Evolutionary conservation across 1,139 yeast genomes (phyloP), one percentile per base, ranked within the genome.

Genomic region (Debaryomyces fabryi): DNA sequence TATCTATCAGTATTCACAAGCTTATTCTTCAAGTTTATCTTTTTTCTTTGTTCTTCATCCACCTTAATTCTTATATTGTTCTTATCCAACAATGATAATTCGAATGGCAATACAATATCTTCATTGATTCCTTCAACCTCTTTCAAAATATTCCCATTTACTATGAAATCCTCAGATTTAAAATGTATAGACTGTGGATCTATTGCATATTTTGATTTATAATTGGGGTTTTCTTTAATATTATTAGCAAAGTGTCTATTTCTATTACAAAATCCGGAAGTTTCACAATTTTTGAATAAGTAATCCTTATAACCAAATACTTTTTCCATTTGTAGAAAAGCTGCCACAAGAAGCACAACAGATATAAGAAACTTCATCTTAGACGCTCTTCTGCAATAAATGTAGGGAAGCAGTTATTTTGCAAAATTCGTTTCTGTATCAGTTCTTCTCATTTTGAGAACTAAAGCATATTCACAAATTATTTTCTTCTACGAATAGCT

Each of bases 221-320:
- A 78, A 1, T 48, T 46, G 1, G 47, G 46, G 4, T 58, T 64
- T 2, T 62, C 54, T 5, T 61, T 57, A 1, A 63, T 52, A 44
- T 75, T 67, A 13, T 64, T 59, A 2, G 95, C 93, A 64, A 79
- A 91, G 52, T 82, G 82, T 46, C 95, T 71, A 60, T 93, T 90
- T 62, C 99, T 76, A 45, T 78, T 71, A 64, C 99, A 93, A 63
- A 93, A 92, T 7, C 97, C 96, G 18, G 92, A 81, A 58, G 88
- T 85, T 9, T 75, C 83, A 68, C 99, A 93, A 13, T 79, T 82
- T 65, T 89, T 88, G 73, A 92, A 88, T 49, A 91, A 68, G 58
- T 85, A 82, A 10, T 79, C 81, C 63, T 89, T 86, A 23, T 84
- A 93, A 0, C 85, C 85, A 6, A 52, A 23, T 6, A 51, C 64